These are phyloP conservation scores for Ophiostoma sp. DNA, from an alignment of 2,329 filamentous ascomycete species.

Conservation along the genomic window DNA sequence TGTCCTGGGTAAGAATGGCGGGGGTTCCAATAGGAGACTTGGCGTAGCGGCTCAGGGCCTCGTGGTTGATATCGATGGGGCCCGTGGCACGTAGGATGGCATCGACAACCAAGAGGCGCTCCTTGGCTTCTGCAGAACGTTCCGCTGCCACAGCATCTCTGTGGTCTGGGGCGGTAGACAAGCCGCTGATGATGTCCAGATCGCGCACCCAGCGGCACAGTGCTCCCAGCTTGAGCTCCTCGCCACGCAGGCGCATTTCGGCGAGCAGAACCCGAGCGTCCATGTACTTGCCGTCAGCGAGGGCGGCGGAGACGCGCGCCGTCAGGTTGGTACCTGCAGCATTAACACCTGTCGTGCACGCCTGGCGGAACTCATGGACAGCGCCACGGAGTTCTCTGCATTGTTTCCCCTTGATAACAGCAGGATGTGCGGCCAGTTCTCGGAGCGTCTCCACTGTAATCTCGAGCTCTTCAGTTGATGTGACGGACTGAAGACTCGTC, in stretches of 20 bases:
- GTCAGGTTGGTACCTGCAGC: constrained; percentile 63
- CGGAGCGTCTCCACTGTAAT: constrained; percentile 65
- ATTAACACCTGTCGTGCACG: constrained; percentile 66
- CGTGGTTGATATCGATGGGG: constrained; percentile 54
- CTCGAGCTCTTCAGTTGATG: constrained; percentile 66
- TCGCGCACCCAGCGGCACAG: constrained; percentile 72
- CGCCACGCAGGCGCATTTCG: constrained; percentile 67
- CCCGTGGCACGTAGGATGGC: constrained; percentile 64
- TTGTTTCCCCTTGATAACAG: constrained; percentile 65
- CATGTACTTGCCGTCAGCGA: constrained; percentile 64
- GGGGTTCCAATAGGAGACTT: constrained; percentile 41
- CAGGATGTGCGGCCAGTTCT: constrained; percentile 58
- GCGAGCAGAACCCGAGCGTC: constrained; percentile 67
- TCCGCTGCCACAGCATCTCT: constrained; percentile 36
- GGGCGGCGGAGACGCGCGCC: constrained; percentile 63
- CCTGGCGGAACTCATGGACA: constrained; percentile 68
- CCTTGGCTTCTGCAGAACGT: constrained; percentile 50
- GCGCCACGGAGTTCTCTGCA: constrained; percentile 67
- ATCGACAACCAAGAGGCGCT: constrained; percentile 63
- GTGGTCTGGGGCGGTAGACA: constrained; percentile 56
- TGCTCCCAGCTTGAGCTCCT: constrained; percentile 67
- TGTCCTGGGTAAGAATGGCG: constrained; percentile 56
- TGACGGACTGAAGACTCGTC: constrained; percentile 53
- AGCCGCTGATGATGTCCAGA: constrained; percentile 66
- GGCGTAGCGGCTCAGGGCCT: constrained; percentile 31